phyloP scores from a whole-genome alignment of 2,329 filamentous ascomycete species.

The Aspergillus terreus region DNA sequence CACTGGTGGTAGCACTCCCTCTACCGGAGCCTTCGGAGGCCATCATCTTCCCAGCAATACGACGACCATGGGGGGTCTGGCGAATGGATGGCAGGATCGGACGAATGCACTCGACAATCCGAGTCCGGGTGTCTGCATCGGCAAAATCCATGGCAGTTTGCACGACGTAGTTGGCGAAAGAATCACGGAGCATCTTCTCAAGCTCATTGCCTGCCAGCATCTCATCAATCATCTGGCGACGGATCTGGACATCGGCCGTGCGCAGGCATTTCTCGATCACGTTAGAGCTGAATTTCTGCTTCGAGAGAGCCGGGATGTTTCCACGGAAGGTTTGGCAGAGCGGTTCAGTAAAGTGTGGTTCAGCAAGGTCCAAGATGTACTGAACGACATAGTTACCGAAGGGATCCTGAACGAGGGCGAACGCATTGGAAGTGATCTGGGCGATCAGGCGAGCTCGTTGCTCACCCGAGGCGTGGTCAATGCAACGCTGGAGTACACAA shows the following conservation, averaged over 20 bases:
- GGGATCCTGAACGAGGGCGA: conserved; percentile 86
- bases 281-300: conserved; percentile 99
- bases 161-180: conserved; percentile 95
- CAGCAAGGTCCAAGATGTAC: conserved; percentile 94
- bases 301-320: conserved; percentile 68
- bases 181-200: conserved; percentile 84
- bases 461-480: conserved; percentile 87
- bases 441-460: conserved; percentile 85
- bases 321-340: conserved; percentile 77
- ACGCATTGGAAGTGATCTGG: conserved; percentile 85
- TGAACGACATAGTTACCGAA: conserved; percentile 99
- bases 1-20: conserved; percentile 36
- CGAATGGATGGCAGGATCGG: conserved; percentile 81
- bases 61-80: conserved; percentile 88
- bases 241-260: conserved; percentile 70
- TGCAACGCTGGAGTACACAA: conserved; percentile 96
- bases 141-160: conserved; percentile 91
- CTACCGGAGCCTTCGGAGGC: conserved; percentile 48
- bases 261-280: conserved; percentile 96
- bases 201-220: conserved; percentile 72
- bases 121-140: conserved; percentile 66
- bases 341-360: conserved; percentile 82
- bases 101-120: conserved; percentile 78
- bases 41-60: conserved; percentile 83
- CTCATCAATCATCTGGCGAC: conserved; percentile 80